Conservation (phyloP, 2,329 filamentous ascomycete genomes). For the Pseudogymnoascus destructans region DNA sequence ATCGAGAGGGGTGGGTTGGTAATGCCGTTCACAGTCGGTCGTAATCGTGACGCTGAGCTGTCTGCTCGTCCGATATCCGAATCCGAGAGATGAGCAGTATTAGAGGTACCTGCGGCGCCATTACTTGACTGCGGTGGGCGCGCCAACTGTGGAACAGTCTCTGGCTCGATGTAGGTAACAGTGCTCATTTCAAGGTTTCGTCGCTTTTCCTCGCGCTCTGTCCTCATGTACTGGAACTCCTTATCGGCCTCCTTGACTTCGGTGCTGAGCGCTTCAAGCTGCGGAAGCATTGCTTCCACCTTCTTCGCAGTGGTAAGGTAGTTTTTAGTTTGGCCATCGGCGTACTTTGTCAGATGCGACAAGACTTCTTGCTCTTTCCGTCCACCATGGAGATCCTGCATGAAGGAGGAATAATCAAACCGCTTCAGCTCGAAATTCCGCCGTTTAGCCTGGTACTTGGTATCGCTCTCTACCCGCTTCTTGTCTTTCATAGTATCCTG, state of each 20-base stretch:
- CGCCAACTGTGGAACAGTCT: slow-evolving; percentile 36
- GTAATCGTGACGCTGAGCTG: slow-evolving; percentile 58
- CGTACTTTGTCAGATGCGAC: slow-evolving; percentile 87
- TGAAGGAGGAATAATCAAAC: slow-evolving; percentile 97
- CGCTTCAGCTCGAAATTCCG: slow-evolving; percentile 93
- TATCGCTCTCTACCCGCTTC: slow-evolving; percentile 87
- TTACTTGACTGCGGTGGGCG: slow-evolving; percentile 23
- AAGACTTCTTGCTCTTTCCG: slow-evolving; percentile 95
- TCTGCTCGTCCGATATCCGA: slow-evolving; percentile 55
- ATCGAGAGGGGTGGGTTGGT: slow-evolving; percentile 25
- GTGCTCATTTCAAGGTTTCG: slow-evolving; percentile 81
- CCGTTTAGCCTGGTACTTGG: slow-evolving; percentile 88
- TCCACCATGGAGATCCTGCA: slow-evolving; percentile 98
- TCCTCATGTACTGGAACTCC: slow-evolving; percentile 87
- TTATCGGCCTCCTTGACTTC: slow-evolving; percentile 94
- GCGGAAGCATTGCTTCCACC: slow-evolving; percentile 74
- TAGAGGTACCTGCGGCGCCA: slow-evolving; percentile 12
- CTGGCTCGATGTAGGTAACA: slow-evolving; percentile 56
- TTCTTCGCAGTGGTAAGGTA: slow-evolving; percentile 77
- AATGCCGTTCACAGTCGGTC: slow-evolving; percentile 35
- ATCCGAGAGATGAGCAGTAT: slow-evolving; percentile 41
- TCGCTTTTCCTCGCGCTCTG: slow-evolving; percentile 92
- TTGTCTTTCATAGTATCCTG: slow-evolving; percentile 96
- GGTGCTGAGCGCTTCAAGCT: slow-evolving; percentile 73
- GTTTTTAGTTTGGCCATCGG: slow-evolving; percentile 72